A percentile compares a stretch with the other conserved stretches of the same genome.
Evolutionary conservation across 2,329 filamentous ascomycete genomes (phyloP).

Genomic region (Zasmidium citrigriseum): DNA sequence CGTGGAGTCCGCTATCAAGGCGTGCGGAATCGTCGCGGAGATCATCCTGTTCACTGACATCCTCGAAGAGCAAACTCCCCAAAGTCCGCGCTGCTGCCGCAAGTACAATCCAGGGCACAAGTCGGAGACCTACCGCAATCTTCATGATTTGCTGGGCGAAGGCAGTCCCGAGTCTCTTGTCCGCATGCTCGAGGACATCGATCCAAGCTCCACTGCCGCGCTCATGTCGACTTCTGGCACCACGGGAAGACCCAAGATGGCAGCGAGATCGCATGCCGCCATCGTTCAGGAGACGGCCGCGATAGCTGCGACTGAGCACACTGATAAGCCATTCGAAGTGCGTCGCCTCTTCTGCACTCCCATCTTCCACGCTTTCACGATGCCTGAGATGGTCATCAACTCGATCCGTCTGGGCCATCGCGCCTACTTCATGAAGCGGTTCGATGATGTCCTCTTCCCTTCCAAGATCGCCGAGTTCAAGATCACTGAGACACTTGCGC

Average conservation of each 20-base stretch:
- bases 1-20: constrained; percentile 28
- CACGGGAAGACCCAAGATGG: constrained; percentile 44
- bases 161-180: constrained; percentile 5
- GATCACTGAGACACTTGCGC: constrained; percentile 52
- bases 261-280: constrained; percentile 44
- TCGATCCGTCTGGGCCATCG: constrained; percentile 48
- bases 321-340: constrained; percentile 35
- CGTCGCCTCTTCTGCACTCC: constrained; percentile 52
- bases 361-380: constrained; percentile 56
- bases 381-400: constrained; percentile 49
- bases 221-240: constrained; percentile 41
- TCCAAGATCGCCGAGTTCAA: constrained; percentile 41
- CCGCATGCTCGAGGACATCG: constrained; percentile 11
- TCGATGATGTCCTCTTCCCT: constrained; percentile 40
- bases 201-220: constrained; percentile 43
- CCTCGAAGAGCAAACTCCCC: constrained; percentile 11
- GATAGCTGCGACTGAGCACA: constrained; percentile 34
- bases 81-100: constrained; percentile 29
- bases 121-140: constrained; percentile 2
- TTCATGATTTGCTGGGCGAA: constrained; percentile 17
- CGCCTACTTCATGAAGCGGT: constrained; percentile 51
- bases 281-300: constrained; percentile 43
- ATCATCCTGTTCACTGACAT: constrained; percentile 33
- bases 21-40: constrained; percentile 30
- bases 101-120: constrained; percentile 30